phyloP scores from a whole-genome alignment of 2,329 filamentous ascomycete species.

The Ophiostoma ips region DNA sequence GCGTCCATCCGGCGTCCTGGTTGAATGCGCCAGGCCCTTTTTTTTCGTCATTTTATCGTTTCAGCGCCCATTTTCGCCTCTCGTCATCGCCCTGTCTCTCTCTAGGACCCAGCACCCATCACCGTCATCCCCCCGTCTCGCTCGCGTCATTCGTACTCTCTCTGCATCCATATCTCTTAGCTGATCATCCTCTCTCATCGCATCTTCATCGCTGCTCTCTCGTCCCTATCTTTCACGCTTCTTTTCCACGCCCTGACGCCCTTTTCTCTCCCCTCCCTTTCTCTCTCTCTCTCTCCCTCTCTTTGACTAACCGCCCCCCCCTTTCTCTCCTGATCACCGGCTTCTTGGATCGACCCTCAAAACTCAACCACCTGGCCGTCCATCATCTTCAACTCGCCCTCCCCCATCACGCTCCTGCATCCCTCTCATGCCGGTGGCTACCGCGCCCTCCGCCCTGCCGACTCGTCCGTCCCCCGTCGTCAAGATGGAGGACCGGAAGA shows the following conservation, averaged over 20 bases:
- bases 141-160: neutral
- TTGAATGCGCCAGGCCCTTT: constrained; percentile 11
- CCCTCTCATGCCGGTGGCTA: constrained; percentile 79
- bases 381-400: constrained; percentile 11
- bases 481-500: constrained; percentile 99
- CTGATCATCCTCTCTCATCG: neutral
- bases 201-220: neutral
- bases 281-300: neutral
- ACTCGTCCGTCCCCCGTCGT: constrained; percentile 63
- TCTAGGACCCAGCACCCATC: neutral
- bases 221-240: constrained; percentile 12
- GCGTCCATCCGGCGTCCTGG: constrained; percentile 5
- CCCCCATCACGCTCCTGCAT: constrained; percentile 12
- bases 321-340: neutral
- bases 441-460: constrained; percentile 52
- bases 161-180: neutral
- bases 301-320: neutral
- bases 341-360: too few species aligned
- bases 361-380: too few species aligned
- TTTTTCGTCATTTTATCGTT: neutral
- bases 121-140: neutral
- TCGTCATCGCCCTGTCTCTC: constrained; percentile 7
- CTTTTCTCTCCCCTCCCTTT: constrained; percentile 15
- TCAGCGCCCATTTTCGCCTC: neutral
- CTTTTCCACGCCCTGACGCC: constrained; percentile 3